phyloP scores from a whole-genome alignment of 176 grass and related monocot species.

The Aegilops umbellulata region DNA sequence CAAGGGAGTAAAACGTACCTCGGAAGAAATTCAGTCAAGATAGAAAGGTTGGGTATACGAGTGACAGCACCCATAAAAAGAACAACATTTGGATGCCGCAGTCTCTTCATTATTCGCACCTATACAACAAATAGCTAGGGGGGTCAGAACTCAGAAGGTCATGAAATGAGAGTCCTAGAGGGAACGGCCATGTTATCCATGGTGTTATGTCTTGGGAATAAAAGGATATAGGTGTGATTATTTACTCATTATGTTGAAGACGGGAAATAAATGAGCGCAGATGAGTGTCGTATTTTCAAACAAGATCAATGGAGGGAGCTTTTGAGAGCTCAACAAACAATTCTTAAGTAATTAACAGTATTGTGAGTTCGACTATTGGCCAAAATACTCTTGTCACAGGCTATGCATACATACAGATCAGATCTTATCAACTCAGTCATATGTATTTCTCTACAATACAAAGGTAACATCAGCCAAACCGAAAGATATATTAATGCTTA shows the following conservation, averaged over 20 bases:
- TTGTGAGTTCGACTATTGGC: neutral
- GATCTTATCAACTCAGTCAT: slow-evolving; percentile 9
- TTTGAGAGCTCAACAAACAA: slow-evolving; percentile 14
- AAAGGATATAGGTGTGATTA: neutral
- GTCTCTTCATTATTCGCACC: slow-evolving; percentile 93
- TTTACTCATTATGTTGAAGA: neutral
- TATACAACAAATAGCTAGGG: slow-evolving; percentile 30
- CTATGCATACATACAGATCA: neutral
- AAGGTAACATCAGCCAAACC: slow-evolving; percentile 30
- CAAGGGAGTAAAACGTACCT: slow-evolving; percentile 58
- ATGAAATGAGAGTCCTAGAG: neutral
- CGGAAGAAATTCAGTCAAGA: slow-evolving; percentile 96
- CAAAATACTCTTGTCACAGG: neutral
- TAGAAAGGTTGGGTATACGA: slow-evolving; percentile 84
- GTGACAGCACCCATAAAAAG: slow-evolving; percentile 99
- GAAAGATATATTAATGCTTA: neutral
- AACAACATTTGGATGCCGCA: slow-evolving; percentile 99
- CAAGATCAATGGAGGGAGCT: neutral
- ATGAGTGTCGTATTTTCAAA: neutral
- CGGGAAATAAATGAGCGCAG: neutral
- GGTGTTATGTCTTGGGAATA: neutral
- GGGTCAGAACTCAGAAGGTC: neutral
- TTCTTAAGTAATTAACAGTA: slow-evolving; percentile 11
- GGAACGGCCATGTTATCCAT: neutral
- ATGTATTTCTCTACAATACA: slow-evolving; percentile 16